These are phyloP conservation scores for Candida coquimbonensis DNA, from an alignment of 805 yeast genomes.

Conservation along the genomic window DNA sequence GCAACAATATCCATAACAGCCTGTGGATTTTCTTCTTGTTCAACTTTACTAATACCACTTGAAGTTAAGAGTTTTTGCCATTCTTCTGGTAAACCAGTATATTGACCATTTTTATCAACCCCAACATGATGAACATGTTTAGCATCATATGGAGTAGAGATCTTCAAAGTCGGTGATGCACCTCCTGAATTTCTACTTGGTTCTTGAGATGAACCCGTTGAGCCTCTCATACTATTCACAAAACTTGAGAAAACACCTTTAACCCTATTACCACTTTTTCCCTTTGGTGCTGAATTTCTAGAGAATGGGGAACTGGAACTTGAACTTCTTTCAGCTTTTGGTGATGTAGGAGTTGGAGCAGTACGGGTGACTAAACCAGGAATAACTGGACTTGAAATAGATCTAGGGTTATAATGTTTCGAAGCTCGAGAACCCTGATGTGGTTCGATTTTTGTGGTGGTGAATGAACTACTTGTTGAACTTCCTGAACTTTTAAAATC, in stretches of 20 bases:
- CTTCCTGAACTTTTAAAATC: slow-evolving; percentile 3
- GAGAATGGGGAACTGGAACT: slow-evolving; percentile 21
- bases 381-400: slow-evolving; percentile 3
- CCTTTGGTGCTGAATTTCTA: slow-evolving; percentile 14
- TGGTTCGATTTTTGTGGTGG: slow-evolving; percentile 2
- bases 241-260: slow-evolving; percentile 52
- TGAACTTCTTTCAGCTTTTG: slow-evolving; percentile 13
- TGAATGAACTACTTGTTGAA: slow-evolving; percentile 5
- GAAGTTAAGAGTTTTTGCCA: slow-evolving; percentile 83
- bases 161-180: slow-evolving; percentile 34
- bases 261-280: slow-evolving; percentile 44
- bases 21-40: slow-evolving; percentile 86
- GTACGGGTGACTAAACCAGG: not conserved
- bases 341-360: slow-evolving; percentile 1
- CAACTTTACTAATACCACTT: slow-evolving; percentile 82
- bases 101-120: slow-evolving; percentile 77
- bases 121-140: slow-evolving; percentile 93
- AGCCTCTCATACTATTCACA: slow-evolving; percentile 31
- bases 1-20: slow-evolving; percentile 90
- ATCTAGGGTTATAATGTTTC: slow-evolving; percentile 1
- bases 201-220: not conserved
- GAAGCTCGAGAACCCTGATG: not conserved
- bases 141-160: slow-evolving; percentile 88
- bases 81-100: slow-evolving; percentile 86
- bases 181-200: slow-evolving; percentile 28